Base-by-base conservation (phyloP, 768 basidiomycete species). In the Boletus vinaceobasis region DNA sequence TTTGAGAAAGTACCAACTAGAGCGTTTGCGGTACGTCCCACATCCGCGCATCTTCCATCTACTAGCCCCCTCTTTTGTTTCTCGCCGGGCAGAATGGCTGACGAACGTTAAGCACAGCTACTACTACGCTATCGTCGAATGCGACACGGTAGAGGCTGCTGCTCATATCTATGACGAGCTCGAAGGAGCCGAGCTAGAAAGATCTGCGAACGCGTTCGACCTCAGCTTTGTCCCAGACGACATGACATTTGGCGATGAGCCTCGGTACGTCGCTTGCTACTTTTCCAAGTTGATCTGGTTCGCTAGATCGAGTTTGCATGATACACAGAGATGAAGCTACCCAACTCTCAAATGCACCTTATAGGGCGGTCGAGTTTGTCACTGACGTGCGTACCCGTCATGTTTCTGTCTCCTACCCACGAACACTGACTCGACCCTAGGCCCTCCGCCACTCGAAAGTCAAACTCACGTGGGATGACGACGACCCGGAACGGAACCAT, bases 371-470 rank as follows among this genome's bases (percentile, higher is more conserved):
- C 10, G 93, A 98, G 47, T 99, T 96, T 65, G 85, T 87, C 32
- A 99, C 97, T 2, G 91, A 96, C 66, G 95, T 94, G 65, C 68
- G 90, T 75, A 8, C 14, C 7, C 15, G 2, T 14, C 13, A 19
- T 19, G 31, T 31, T 26, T 7, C 9, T 11, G 17, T 27, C 15
- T 13, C 13, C 29, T 10, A 45, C 19, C 32, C 13, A 29, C 46
- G n/a, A 38, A 17, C 40, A 33, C 45, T 43, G 26, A 55, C 14
- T 35, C 36, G 33, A 14, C 8, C 29, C 7, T 59, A 98, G 94
- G 96, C 96, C 10, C 82, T 99, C 6, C 88, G 96, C 6, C 95
- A 98, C 69, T 99, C 97, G 14, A 97, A 93, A 76, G 96, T 98
- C 56, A 97, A 92, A 65, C 80, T 98, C 32, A 97, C 95, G 5